Conservation (phyloP, 805 yeast genomes). For the Pichia kluyveri region DNA sequence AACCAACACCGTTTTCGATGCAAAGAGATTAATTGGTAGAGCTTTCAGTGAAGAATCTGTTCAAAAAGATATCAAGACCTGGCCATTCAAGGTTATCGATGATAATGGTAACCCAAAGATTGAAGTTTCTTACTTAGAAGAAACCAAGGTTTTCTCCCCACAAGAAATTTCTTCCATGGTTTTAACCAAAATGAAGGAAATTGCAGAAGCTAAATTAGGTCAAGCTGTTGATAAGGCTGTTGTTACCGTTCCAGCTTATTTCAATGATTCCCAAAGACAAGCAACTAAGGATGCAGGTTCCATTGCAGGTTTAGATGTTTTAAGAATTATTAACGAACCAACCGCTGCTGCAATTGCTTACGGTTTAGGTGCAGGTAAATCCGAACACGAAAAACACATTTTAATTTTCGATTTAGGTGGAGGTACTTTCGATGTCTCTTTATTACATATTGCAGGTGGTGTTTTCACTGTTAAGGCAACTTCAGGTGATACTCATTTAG, state of each 20-base stretch:
- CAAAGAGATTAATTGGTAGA: conserved; percentile 76
- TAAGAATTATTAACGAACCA: conserved; percentile 72
- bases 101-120: conserved; percentile 59
- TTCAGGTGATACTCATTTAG: conserved; percentile 99
- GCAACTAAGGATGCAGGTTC: conserved; percentile 80
- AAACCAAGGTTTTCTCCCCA: conserved; percentile 61
- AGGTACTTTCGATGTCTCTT: conserved; percentile 97
- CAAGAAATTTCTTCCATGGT: conserved; percentile 73
- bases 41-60: conserved; percentile 68
- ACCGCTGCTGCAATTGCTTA: conserved; percentile 99
- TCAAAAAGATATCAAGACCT: conserved; percentile 84
- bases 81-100: conserved; percentile 72
- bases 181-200: conserved; percentile 74
- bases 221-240: conserved; percentile 66
- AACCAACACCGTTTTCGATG: conserved; percentile 70
- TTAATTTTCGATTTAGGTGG: conserved; percentile 96
- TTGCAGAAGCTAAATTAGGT: conserved; percentile 71
- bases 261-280: conserved; percentile 75
- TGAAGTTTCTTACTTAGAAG: conserved; percentile 62
- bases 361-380: conserved; percentile 90
- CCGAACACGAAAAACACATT: conserved; percentile 77
- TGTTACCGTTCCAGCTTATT: conserved; percentile 72
- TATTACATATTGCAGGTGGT: conserved; percentile 90
- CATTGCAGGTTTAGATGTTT: conserved; percentile 70
- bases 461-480: conserved; percentile 96